These are phyloP conservation scores for Hypoxylon lienhwacheense DNA, from an alignment of 495 filamentous ascomycete species.

Conservation along the genomic window DNA sequence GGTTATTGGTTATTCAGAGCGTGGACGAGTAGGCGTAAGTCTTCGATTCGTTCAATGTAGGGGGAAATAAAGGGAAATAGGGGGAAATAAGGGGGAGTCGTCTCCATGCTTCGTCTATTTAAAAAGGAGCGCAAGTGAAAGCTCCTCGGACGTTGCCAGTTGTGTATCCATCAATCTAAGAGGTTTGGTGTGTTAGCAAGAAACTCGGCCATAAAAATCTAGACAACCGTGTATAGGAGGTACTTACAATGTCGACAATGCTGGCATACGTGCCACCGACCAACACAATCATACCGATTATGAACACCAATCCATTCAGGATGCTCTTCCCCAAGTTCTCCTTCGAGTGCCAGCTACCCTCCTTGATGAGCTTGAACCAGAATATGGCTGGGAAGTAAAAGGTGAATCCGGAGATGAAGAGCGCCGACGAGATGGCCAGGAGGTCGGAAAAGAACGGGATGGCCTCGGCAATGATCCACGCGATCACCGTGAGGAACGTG, in stretches of 20 bases:
- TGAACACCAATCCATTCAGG: constrained; percentile 55
- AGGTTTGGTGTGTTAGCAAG: constrained; percentile 4
- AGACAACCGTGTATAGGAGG: neutral
- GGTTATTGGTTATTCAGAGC: constrained; percentile 3
- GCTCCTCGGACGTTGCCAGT: constrained; percentile 49
- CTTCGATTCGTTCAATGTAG: neutral
- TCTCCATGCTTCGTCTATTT: constrained; percentile 10
- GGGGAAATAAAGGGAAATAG: neutral
- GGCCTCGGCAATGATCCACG: constrained; percentile 71
- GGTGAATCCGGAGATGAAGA: constrained; percentile 66
- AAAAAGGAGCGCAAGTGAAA: constrained; percentile 50
- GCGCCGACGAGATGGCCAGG: constrained; percentile 60
- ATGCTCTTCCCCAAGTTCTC: constrained; percentile 51
- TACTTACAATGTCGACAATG: constrained; percentile 58
- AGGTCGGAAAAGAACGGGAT: constrained; percentile 74
- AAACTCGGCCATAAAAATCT: no score
- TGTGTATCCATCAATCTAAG: constrained; percentile 50
- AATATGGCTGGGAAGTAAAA: constrained; percentile 66
- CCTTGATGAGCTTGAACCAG: constrained; percentile 66
- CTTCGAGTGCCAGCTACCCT: constrained; percentile 50
- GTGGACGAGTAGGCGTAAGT: neutral
- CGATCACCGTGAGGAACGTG: constrained; percentile 60
- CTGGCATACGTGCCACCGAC: constrained; percentile 62
- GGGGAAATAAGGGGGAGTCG: neutral
- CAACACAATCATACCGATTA: constrained; percentile 58